These are phyloP conservation scores for Kluyveromyces sp. DNA, from an alignment of 1,139 yeast genomes.

Conservation along the genomic window DNA sequence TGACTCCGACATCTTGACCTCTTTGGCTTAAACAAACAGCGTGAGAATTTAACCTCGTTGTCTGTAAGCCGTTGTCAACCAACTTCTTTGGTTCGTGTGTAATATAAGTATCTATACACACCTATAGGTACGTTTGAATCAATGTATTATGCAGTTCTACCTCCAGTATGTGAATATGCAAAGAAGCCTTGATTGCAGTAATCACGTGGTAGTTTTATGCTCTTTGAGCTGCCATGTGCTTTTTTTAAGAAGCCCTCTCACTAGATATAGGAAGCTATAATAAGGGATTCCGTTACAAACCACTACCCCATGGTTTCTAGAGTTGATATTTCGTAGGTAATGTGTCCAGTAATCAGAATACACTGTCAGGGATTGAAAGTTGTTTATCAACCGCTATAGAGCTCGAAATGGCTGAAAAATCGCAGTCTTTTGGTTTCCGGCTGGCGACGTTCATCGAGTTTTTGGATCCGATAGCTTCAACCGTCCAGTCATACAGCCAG, in stretches of 20 bases:
- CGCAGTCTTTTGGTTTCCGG: constrained; percentile 12
- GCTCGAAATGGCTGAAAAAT: background rate
- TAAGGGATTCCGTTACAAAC: too few species aligned
- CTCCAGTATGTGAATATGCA: background rate
- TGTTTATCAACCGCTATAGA: too few species aligned
- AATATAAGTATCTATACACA: constrained; percentile 3
- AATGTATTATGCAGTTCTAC: constrained; percentile 1
- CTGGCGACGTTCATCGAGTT: constrained; percentile 21
- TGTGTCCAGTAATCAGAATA: background rate
- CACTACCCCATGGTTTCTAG: too few species aligned
- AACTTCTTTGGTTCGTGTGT: background rate
- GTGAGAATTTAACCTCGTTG: too few species aligned
- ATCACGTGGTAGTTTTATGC: too few species aligned
- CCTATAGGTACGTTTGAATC: background rate
- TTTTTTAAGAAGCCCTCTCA: background rate
- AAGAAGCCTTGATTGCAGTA: background rate
- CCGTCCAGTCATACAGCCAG: constrained; percentile 18
- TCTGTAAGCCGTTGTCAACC: too few species aligned
- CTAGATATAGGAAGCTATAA: too few species aligned
- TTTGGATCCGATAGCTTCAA: constrained; percentile 26
- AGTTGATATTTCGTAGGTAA: too few species aligned
- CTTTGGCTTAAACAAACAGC: constrained; percentile 29
- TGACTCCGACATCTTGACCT: constrained; percentile 93
- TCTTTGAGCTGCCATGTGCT: constrained; percentile 1
- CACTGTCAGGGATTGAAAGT: background rate